phyloP scores from a whole-genome alignment of 345 rosid genomes.

The Abelmoschus esculentus region DNA sequence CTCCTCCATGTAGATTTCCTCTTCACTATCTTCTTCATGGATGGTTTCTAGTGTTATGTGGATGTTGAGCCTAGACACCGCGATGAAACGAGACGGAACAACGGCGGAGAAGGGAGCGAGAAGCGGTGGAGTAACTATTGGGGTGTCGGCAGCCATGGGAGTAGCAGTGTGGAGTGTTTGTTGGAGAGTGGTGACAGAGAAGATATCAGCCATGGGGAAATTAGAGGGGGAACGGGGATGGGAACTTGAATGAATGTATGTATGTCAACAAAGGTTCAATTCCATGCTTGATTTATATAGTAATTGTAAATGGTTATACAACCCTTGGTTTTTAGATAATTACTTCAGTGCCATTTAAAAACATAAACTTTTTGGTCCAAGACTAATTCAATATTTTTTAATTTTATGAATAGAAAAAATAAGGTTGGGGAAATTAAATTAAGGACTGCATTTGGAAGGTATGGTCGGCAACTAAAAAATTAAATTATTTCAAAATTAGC shows the following conservation, averaged over 20 bases:
- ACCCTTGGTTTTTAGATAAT: not conserved
- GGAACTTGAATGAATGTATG: not conserved
- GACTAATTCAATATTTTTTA: not conserved
- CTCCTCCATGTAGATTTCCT: constrained; percentile 2
- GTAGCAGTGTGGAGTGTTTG: constrained; percentile 1
- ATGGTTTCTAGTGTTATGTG: constrained; percentile 24
- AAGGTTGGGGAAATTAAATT: no score
- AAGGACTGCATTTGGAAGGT: no score
- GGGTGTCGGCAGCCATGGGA: not conserved
- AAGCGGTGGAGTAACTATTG: not conserved
- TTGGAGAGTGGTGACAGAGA: not conserved
- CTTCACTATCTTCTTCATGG: constrained; percentile 30
- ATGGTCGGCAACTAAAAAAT: not conserved
- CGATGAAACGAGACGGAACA: constrained; percentile 16
- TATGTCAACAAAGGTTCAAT: not conserved
- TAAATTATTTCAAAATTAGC: no score
- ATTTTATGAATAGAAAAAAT: no score
- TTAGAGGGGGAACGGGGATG: not conserved
- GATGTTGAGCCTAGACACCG: constrained; percentile 12
- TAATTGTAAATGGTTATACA: not conserved
- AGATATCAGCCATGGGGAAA: not conserved
- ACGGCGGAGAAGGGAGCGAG: constrained; percentile 29
- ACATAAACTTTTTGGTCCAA: not conserved
- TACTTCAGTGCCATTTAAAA: not conserved
- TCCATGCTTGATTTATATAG: constrained; percentile 10